Base-by-base conservation (phyloP, 2,329 filamentous ascomycete species). In the Venturia oleaginea region DNA sequence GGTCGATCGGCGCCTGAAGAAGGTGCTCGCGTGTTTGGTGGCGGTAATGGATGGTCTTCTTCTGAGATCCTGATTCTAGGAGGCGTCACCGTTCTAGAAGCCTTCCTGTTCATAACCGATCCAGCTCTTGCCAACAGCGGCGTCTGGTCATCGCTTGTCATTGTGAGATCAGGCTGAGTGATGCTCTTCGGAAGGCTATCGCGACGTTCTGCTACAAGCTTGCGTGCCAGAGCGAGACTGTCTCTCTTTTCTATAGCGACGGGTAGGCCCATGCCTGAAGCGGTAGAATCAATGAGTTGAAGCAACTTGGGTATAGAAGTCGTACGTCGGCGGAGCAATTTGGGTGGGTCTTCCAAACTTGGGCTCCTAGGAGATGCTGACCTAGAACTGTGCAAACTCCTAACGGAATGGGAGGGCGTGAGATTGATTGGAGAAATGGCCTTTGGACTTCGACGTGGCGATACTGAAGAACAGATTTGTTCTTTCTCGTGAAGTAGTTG, bases 401-500 rank as follows among this genome's bases (percentile, higher is more conserved):
- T 34, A 15, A n/a, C 15, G 13, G 59, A 22, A 15, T 40, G 59
- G 37, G 59, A 6, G n/a, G 59, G n/a, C 15, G 59, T 22, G 6
- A 38, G 37, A 42, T 17, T 10, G 17, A 22, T 17, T 6, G 13
- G 34, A 13, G 59, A 60, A 11, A 22, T 7, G n/a, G 40, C 32
- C 27, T 40, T 22, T 30, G 59, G 40, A 43, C 34, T 42, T 37
- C 37, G 59, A 24, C 59, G 37, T 43, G 59, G 59, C 24, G 34
- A 43, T 13, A 43, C 13, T 8, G 59, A 60, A 68, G 67, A 19
- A 65, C 61, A 54, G n/a, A 38, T 19, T 10, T 8, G n/a, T n/a
- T 54, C 62, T 13, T 57, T 54, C 67, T 67, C 46, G 68, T 65
- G 46, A 37, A 63, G 51, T 15, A 63, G 13, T 17, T 51, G 46